Evolutionary conservation across 495 filamentous ascomycete genomes (phyloP), one percentile per base, ranked within the genome.

Genomic region (Acidiella bohemica): DNA sequence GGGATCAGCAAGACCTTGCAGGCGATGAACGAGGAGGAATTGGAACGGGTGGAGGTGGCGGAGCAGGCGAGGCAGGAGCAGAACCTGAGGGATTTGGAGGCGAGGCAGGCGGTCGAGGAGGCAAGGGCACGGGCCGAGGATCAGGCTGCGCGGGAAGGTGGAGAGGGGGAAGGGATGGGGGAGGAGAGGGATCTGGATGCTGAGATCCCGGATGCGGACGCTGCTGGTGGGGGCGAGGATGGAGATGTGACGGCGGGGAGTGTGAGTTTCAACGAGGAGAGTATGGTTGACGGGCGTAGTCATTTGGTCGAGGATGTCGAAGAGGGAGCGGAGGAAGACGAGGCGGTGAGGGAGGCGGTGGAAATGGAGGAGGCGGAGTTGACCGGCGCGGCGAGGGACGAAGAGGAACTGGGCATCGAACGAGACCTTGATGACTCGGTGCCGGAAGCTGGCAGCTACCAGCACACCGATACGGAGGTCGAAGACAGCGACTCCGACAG

Each of bases 391-490:
- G 54, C 61, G 19, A 58, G 67, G n/a, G 68, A 67, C 5, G 66
- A 59, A 23, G 53, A 55, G 21, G 51, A 47, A 10, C 33, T 72
- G 58, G 68, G 63, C 39, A 72, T 75, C 65, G 68, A 65, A 43
- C 46, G 53, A 12, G 65, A 81, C 54, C 61, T 81, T 4, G 77
- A 81, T 54, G 76, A 75, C 26, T 72, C 76, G 45, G 68, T 81
- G 19, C 77, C 77, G 21, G 76, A 80, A 46, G 77, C 75, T 32
- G 72, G 68, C 4, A 69, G 70, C 44, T 82, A 81, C 51, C 73
- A 82, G 60, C 84, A 93, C 51, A 93, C 84, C 16, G 84, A 93
- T 60, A 84, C 81, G 5, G 83, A 88, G 47, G 71, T 68, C n/a
- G 75, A 78, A 41, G 59, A 81, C 16, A 62, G 51, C 29, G 67